Evolutionary conservation across 306 rosid species (phyloP), one percentile per base, ranked within the genome.

Genomic region (Gastrolobium bilobum): DNA sequence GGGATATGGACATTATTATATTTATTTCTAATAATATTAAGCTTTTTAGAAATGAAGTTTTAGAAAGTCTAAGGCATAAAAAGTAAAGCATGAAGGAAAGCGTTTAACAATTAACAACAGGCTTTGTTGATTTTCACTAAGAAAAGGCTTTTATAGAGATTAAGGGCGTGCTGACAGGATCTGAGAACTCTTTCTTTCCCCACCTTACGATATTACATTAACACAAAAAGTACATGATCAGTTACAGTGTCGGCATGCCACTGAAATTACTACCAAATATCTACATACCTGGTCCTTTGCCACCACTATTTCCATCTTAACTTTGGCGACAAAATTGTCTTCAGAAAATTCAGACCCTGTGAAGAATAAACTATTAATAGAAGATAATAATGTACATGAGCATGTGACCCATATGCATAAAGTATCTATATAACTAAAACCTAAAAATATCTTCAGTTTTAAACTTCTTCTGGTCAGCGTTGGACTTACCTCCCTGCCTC

Each of bases 281-380:
- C 76, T 33, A 60, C 69, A 58, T 72, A 95, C 97, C 98, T 92
- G 98, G 64, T 92, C 90, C 71, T 90, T 91, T 70, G 57, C 78
- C 79, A 92, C 91, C 63, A 95, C 99, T 75, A 95, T 90, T 89
- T 95, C 99, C 94, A 95, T 86, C 86, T 95, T 95, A 75, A 95
- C 94, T 89, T 95, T 93, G 82, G 91, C 88, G 13, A 95, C 89
- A 90, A 91, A 91, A 15, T 83, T 93, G 86, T 85, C 97, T 81
- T 90, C 96, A 26, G 90, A 86, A 87, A 95, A 95, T 82, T 95
- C 99, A 59, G 98, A 92, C 73, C 98, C 97, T 88, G 75, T 42
- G 71, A 70, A 58, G 78, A 65, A 86, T 38, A 58, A 33, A 70
- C 29, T 63, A 39, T 73, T 46, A 61, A 66, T 59, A 60, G 47